Conservation (phyloP, 495 filamentous ascomycete species). For the Clavariopsis aquatica region DNA sequence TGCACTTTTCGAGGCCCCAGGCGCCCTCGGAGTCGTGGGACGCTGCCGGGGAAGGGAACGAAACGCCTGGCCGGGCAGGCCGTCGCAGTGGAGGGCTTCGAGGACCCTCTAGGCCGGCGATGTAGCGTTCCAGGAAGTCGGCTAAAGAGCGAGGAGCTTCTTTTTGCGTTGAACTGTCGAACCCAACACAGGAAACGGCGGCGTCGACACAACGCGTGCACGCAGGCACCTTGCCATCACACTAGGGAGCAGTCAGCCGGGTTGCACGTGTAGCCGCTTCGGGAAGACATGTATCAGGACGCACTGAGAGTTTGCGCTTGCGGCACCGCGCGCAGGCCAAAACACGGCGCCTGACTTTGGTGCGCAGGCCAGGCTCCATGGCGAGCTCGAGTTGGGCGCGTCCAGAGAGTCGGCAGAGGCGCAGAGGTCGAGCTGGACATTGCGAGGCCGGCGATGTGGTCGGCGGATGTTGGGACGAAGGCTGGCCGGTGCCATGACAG, state of each 20-base stretch:
- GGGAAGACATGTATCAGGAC: neutral
- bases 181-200: conserved; percentile 24
- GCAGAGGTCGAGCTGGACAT: neutral
- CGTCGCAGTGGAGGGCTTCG: conserved; percentile 13
- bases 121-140: conserved; percentile 24
- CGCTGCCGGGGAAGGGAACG: conserved; percentile 21
- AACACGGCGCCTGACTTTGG: conserved; percentile 29
- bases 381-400: conserved; percentile 13
- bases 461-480: neutral
- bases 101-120: conserved; percentile 20
- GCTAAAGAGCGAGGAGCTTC: conserved; percentile 31
- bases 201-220: conserved; percentile 28
- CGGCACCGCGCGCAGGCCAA: conserved; percentile 31
- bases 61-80: neutral
- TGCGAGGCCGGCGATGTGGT: neutral
- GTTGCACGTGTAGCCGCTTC: neutral
- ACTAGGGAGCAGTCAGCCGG: conserved; percentile 19
- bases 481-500: no score
- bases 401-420: neutral
- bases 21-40: conserved; percentile 19
- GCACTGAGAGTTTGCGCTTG: conserved; percentile 30
- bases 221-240: conserved; percentile 29
- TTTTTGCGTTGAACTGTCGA: conserved; percentile 26
- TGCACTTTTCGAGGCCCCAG: conserved; percentile 17
- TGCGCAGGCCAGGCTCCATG: conserved; percentile 24